Conservation (phyloP, 202 grass and related monocot genomes). For the Zizania palustris region DNA sequence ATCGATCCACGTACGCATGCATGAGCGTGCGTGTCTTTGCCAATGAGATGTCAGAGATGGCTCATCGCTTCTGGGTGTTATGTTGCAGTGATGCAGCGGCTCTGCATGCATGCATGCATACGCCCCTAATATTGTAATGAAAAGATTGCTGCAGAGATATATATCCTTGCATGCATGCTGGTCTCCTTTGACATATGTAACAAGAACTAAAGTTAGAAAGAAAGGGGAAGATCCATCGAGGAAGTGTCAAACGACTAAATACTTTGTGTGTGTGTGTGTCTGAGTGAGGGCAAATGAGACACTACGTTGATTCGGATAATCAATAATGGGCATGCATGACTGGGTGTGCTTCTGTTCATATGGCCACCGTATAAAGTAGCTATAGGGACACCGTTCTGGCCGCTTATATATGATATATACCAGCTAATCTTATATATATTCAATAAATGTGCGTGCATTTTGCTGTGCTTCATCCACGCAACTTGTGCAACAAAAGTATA, state of each 20-base stretch:
- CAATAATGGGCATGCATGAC: neutral
- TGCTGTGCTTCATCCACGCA: too few relatives aligned
- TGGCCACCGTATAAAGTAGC: conserved; percentile 13
- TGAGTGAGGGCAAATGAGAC: neutral
- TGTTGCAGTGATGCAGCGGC: conserved; percentile 47
- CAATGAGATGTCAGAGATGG: conserved; percentile 33
- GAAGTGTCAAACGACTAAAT: conserved; percentile 27
- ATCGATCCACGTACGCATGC: neutral
- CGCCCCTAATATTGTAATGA: neutral
- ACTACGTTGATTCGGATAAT: neutral
- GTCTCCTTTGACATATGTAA: conserved; percentile 4
- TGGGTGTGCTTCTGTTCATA: conserved; percentile 26
- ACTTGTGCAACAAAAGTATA: neutral
- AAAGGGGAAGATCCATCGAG: neutral
- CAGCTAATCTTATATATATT: neutral
- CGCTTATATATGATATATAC: conserved; percentile 5
- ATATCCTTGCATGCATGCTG: conserved; percentile 1
- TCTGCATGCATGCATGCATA: conserved; percentile 40
- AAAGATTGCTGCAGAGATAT: conserved; percentile 38
- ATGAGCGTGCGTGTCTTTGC: conserved; percentile 41
- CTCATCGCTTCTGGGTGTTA: conserved; percentile 49
- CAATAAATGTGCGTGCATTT: too few relatives aligned
- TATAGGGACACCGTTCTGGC: conserved; percentile 9
- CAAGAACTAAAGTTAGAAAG: neutral
- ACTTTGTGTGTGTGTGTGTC: neutral